A percentile compares a stretch with the other conserved stretches of the same genome.
Conservation (phyloP, 2,329 filamentous ascomycete species). For the Alternaria sp. region DNA sequence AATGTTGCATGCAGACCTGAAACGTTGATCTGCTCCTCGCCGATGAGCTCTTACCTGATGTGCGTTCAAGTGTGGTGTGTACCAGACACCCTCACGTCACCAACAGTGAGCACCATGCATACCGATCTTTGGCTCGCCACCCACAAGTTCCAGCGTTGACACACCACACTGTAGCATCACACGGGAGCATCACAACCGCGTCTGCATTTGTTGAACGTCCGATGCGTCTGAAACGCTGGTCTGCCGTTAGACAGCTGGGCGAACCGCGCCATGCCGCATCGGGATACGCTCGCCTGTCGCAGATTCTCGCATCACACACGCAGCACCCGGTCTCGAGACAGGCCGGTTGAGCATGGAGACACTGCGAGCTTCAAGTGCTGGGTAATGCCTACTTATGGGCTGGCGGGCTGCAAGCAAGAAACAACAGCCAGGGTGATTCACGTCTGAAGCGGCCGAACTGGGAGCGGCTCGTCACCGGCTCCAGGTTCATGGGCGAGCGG, state of each 20-base stretch:
- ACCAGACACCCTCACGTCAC: neutral
- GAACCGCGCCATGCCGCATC: conserved; percentile 9
- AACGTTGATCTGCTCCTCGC: neutral
- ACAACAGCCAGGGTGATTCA: neutral
- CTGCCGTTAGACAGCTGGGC: conserved; percentile 14
- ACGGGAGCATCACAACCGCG: conserved; percentile 8
- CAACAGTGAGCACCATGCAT: neutral
- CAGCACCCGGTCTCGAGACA: conserved; percentile 20
- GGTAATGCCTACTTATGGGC: conserved; percentile 3
- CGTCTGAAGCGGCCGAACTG: conserved; percentile 12
- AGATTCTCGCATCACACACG: conserved; percentile 17
- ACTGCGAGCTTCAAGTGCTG: conserved; percentile 16
- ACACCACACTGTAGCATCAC: neutral
- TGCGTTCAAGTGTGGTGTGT: neutral
- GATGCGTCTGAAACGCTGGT: conserved; percentile 20
- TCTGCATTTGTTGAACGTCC: conserved; percentile 6
- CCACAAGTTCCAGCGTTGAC: conserved; percentile 1
- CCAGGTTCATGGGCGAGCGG: neutral
- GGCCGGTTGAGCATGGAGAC: conserved; percentile 22
- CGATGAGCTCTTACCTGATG: neutral
- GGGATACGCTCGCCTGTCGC: conserved; percentile 18
- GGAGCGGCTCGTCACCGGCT: neutral
- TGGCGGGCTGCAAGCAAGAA: neutral
- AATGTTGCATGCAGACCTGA: neutral
- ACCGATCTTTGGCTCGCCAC: neutral